A percentile compares a stretch with the other conserved stretches of the same genome.
Conservation (phyloP, 805 yeast species). For the Pichia kluyveri region DNA sequence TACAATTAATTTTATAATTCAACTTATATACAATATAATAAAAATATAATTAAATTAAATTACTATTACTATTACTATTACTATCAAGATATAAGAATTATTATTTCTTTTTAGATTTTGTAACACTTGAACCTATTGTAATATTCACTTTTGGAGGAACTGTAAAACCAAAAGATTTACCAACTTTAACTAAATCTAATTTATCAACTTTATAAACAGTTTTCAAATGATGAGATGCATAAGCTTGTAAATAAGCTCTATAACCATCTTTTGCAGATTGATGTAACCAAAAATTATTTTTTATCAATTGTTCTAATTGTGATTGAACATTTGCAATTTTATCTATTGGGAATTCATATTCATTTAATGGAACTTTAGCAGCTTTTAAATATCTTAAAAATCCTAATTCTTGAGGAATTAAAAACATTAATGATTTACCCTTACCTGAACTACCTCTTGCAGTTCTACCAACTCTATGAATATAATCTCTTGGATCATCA, state of each 20-base stretch:
- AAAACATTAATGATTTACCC: conserved; percentile 92
- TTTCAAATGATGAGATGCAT: conserved; percentile 92
- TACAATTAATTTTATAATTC: too few relatives aligned
- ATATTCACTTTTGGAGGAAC: conserved; percentile 96
- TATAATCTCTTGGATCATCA: conserved; percentile 98
- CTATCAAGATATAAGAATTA: neutral
- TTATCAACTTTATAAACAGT: conserved; percentile 95
- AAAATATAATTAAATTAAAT: neutral
- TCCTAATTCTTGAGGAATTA: conserved; percentile 90
- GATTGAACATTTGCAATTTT: conserved; percentile 95
- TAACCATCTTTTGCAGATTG: conserved; percentile 97
- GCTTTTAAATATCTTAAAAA: conserved; percentile 90
- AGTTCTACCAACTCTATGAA: conserved; percentile 98
- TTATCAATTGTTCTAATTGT: conserved; percentile 83
- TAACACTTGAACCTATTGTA: conserved; percentile 77
- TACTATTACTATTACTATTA: too few relatives aligned
- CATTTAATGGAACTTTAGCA: conserved; percentile 95
- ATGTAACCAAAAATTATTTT: conserved; percentile 88
- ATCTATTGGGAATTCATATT: conserved; percentile 88
- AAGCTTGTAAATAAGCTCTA: conserved; percentile 93
- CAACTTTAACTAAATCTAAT: conserved; percentile 88
- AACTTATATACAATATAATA: neutral
- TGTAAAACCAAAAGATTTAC: conserved; percentile 88
- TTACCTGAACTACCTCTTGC: conserved; percentile 87
- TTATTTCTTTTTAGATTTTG: conserved; percentile 13